Evolutionary conservation across 2,329 filamentous ascomycete species (phyloP), one percentile per base, ranked within the genome.

Genomic region (Penicillium vulpinum): DNA sequence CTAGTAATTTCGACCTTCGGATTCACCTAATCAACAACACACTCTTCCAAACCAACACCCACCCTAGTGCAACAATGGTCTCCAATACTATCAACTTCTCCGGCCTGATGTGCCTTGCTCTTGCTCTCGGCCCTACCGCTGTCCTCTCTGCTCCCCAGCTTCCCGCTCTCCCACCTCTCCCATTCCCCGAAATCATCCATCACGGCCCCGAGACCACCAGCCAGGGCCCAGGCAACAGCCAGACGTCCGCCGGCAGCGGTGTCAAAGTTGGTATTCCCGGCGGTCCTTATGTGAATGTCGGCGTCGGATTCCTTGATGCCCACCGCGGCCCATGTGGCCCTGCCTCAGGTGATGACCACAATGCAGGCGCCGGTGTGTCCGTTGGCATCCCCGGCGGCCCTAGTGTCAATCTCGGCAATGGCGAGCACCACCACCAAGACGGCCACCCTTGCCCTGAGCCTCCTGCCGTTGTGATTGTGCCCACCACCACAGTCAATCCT

Each of bases 101-200:
- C 9, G 63, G 68, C 51, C 62, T 71, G 40, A 36, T 73, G 55
- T 72, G 67, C 64, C 67, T 73, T 2, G 41, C 70, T 24, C 62
- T 73, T 31, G 61, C 68, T 41, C 59, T 68, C 29, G 64, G 63
- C 40, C 70, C 70, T 33, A 56, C 65, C 21, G 57, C 64, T 2
- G 68, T 70, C 16, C 59, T 73, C 24, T 59, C 70, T n/a, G 65
- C 60, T n/a, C 70, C 70, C 15, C 59, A 68, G 49, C 45, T 65
- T 52, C 68, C 54, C 9, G 33, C 18, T 24, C 5, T 35, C 21
- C 48, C 54, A 40, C 24, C 18, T 24, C 5, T 35, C 21, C 48
- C 54, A 40, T 29, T 41, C 21, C 43, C 50, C 10, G 56, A 47
- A 11, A 29, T 56, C 26, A 31, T 48, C 11, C 41, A 48, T 28